Percentiles rank a stretch among this genome's conserved stretches.
These are phyloP conservation scores for Pittosporum tobira DNA, from an alignment of 129 eudicot genomes.

Conservation along the genomic window DNA sequence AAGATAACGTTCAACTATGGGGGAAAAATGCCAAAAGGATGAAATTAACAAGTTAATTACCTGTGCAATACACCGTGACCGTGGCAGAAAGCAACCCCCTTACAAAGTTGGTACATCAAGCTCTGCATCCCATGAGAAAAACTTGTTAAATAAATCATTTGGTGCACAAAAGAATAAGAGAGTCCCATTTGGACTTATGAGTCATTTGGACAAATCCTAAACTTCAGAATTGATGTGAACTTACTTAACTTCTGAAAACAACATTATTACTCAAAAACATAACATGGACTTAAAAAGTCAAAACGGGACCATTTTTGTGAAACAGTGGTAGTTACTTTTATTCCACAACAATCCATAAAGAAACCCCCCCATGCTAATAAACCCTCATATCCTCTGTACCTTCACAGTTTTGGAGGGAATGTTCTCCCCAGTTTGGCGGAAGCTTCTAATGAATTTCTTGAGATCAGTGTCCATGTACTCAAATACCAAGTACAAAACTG, in stretches of 20 bases:
- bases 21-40: neutral
- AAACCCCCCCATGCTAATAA: no score
- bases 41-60: constrained; percentile 9
- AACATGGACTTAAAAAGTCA: no score
- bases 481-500: constrained; percentile 81
- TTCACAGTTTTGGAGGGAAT: constrained; percentile 46
- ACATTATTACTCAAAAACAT: no score
- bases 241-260: no score
- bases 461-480: constrained; percentile 93
- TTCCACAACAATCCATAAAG: neutral
- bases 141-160: neutral
- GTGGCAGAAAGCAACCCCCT: constrained; percentile 87
- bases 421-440: constrained; percentile 42
- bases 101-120: constrained; percentile 81
- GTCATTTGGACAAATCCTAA: no score
- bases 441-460: constrained; percentile 68
- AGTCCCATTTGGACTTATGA: no score
- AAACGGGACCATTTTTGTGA: no score
- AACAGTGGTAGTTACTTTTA: no score
- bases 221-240: no score
- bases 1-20: neutral
- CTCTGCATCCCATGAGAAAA: constrained; percentile 29
- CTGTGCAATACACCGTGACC: constrained; percentile 77
- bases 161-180: no score
- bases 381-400: constrained; percentile 22